phyloP scores from a whole-genome alignment of 768 basidiomycete genomes.

The Mycena vulgaris region DNA sequence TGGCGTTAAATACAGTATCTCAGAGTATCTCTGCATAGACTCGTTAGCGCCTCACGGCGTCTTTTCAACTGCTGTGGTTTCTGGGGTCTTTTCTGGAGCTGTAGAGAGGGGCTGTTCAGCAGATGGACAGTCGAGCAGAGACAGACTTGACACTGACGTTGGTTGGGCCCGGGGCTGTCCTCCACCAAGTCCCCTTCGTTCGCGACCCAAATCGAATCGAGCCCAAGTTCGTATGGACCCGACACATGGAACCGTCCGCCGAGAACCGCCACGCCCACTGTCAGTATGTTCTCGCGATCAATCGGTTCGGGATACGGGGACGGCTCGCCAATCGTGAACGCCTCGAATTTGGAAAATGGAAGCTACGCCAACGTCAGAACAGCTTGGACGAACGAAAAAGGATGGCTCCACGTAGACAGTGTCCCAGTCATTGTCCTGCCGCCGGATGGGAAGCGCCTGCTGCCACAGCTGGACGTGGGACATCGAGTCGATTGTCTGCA shows the following conservation, averaged over 20 bases:
- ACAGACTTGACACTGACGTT: conserved; percentile 21
- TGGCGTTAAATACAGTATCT: conserved; percentile 27
- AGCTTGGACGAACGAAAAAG: conserved; percentile 9
- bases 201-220: conserved; percentile 87
- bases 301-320: conserved; percentile 82
- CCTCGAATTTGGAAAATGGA: conserved; percentile 82
- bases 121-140: not conserved
- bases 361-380: conserved; percentile 64
- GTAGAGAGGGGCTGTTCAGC: conserved; percentile 8
- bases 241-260: conserved; percentile 85
- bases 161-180: conserved; percentile 43
- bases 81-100: not conserved
- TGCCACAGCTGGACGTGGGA: conserved; percentile 91
- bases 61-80: conserved; percentile 7
- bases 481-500: conserved; percentile 89
- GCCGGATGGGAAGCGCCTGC: conserved; percentile 87
- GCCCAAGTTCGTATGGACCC: conserved; percentile 86
- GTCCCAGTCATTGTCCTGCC: conserved; percentile 81
- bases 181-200: conserved; percentile 76
- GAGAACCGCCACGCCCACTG: conserved; percentile 89
- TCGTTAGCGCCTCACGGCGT: not conserved
- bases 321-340: conserved; percentile 82
- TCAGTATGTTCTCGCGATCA: conserved; percentile 81
- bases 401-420: conserved; percentile 77
- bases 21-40: conserved; percentile 22